Base-by-base conservation (phyloP, 129 eudicot genomes). In the Ambrosia trifida region DNA sequence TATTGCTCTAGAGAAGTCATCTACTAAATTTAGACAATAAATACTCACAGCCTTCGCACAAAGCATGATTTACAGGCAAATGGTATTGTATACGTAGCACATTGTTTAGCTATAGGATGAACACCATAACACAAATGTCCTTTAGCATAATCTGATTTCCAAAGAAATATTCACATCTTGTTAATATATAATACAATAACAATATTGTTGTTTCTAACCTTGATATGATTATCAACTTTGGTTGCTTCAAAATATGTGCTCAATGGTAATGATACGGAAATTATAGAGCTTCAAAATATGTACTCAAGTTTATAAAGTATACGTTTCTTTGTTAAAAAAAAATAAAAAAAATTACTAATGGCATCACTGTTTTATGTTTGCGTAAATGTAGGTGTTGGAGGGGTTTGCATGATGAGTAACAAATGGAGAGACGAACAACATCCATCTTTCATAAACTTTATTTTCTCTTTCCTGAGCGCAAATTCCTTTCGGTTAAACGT, bases 381-480 rank as follows among this genome's bases (percentile, higher is more conserved):
- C 63, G 51, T 60, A 45, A 19, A 17, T 63, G 80, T 59, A 89
- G 98, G 88, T 83, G 72, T 72, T 57, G 80, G 72, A 11, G 96
- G 96, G 33, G 96, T 95, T 64, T 95, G 99, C 84, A 81, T 95
- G 82, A 95, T 95, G 99, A 88, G 83, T 33, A 82, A 56, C 76
- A 72, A 78, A 72, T 90, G 99, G 99, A 95, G 80, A 84, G 89
- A 86, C 36, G 93, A 81, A 53, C 99, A 95, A 28, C 96, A 86
- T 60, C 86, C 99, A 32, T 82, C 96, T 66, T 88, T 95, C 80
- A 73, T 95, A 88, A 83, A 80, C 74, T 95, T 82, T 81, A 88
- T 88, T 72, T 83, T 91, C 53, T 54, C 71, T 70, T 95, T 88
- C 84, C 86, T 95, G 53, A 62, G 47, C 72, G 86, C 89, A 69